A percentile compares a stretch with the other conserved stretches of the same genome.
These are phyloP conservation scores for Akebia trifoliata DNA, from an alignment of 164 flowering plant species.

Conservation along the genomic window DNA sequence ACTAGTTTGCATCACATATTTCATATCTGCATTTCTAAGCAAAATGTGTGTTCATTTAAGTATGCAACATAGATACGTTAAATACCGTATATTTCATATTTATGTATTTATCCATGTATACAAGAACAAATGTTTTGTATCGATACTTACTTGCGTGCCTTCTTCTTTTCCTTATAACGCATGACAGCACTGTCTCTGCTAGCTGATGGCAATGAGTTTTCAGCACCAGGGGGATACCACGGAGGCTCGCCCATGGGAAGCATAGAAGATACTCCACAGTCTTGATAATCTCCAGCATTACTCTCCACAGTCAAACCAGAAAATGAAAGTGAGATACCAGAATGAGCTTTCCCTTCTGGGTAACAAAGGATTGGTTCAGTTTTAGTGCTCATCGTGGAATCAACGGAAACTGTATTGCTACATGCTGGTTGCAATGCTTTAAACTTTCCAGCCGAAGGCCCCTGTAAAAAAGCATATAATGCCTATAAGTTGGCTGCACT, in stretches of 20 bases:
- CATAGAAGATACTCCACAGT: constrained; percentile 71
- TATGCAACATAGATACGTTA: too few species aligned
- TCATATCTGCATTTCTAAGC: too few species aligned
- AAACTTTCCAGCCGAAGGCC: constrained; percentile 33
- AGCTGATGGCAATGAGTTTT: constrained; percentile 37
- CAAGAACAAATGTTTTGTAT: too few species aligned
- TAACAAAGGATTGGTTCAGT: constrained; percentile 60
- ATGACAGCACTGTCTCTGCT: constrained; percentile 67
- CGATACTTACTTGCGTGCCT: constrained; percentile 66
- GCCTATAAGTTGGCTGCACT: too few species aligned
- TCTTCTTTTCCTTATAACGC: constrained; percentile 89
- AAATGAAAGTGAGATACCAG: constrained; percentile 52
- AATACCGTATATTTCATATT: too few species aligned
- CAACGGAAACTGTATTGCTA: constrained; percentile 82
- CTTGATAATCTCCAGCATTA: constrained; percentile 61
- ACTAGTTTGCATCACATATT: too few species aligned
- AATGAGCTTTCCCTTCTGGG: constrained; percentile 42
- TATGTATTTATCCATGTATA: too few species aligned
- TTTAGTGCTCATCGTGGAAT: constrained; percentile 65
- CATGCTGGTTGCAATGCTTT: constrained; percentile 57
- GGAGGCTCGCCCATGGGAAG: constrained; percentile 70
- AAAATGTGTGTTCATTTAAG: too few species aligned
- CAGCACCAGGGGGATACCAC: constrained; percentile 62
- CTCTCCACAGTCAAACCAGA: constrained; percentile 65
- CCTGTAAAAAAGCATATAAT: constrained; percentile 32